Base-by-base conservation (phyloP, 2,329 filamentous ascomycete genomes). In the Rhynchosporium graminicola region DNA sequence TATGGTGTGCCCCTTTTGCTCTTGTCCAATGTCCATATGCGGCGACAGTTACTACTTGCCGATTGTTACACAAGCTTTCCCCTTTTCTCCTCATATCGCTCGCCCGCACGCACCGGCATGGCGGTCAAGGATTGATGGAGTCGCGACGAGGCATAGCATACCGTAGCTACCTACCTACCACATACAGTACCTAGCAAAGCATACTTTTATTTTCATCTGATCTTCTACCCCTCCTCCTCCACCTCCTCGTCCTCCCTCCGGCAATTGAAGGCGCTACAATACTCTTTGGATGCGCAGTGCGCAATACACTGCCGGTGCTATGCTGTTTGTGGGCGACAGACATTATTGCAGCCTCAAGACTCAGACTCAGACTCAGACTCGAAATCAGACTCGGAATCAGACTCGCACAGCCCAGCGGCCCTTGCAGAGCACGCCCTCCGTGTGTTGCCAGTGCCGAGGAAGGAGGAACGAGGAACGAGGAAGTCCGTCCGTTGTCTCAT, bases 181-280 rank as follows among this genome's bases (percentile, higher is more conserved):
- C 20, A 20, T 20, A 20, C 20, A 20, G 20, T 20, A 20, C 20
- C 20, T 20, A 46, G 43, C 43, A 46, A 46, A 20, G n/a, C 58
- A 29, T 50, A 36, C 33, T 43, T 50, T 58, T 15, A 20, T 20
- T 45, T 59, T 63, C 57, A 28, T 60, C 61, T 57, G 61, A 60
- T 59, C 50, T 63, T 38, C 46, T 38, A 33, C 40, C n/a, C n/a
- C 40, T 13, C 10, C 40, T 43, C 12, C 36, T 40, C 12, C 36
- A 50, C n/a, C 48, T 63, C 28, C 45, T 36, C 33, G 42, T 63
- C 28, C 45, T 36, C 31, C 47, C 7, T 13, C 47, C 36, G 47
- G 47, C 13, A 12, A 3, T 28, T 28, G 13, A 4, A 33, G 29
- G 29, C 20, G 31, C 52, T 51, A 42, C 52, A 62, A 59, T 55